Conservation (phyloP, 495 filamentous ascomycete genomes). For the Glutinoglossum americanum region DNA sequence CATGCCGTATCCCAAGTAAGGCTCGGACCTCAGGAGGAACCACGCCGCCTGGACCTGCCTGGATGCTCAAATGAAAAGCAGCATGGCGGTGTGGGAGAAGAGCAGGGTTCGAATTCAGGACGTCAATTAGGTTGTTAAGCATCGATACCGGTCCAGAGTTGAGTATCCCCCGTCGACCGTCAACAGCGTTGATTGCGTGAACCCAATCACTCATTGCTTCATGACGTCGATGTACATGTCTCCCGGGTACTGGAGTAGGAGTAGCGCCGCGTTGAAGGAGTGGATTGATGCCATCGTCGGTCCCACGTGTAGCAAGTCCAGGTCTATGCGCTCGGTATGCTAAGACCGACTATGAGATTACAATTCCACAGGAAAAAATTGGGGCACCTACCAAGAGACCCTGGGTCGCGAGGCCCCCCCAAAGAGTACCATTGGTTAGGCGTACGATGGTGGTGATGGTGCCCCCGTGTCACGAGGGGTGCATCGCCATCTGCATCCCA, state of each 20-base stretch:
- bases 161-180: constrained; percentile 22
- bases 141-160: constrained; percentile 39
- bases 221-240: constrained; percentile 6
- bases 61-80: constrained; percentile 29
- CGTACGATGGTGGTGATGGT: constrained; percentile 27
- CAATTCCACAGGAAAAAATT: neutral
- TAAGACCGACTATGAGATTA: constrained; percentile 10
- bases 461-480: constrained; percentile 20
- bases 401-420: constrained; percentile 13
- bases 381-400: constrained; percentile 2
- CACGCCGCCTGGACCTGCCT: constrained; percentile 24
- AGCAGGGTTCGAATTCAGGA: constrained; percentile 12
- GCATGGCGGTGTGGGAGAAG: constrained; percentile 32
- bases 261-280: constrained; percentile 24
- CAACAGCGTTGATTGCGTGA: constrained; percentile 28
- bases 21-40: constrained; percentile 34
- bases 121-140: constrained; percentile 37
- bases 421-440: constrained; percentile 18
- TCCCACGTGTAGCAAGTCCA: constrained; percentile 25
- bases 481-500: constrained; percentile 30
- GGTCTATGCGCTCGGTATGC: constrained; percentile 33
- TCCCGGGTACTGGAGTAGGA: neutral
- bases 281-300: constrained; percentile 68
- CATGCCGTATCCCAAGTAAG: constrained; percentile 30
- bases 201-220: constrained; percentile 25